These are phyloP conservation scores for Chalciporus piperatus DNA, from an alignment of 768 basidiomycete species.

Conservation along the genomic window DNA sequence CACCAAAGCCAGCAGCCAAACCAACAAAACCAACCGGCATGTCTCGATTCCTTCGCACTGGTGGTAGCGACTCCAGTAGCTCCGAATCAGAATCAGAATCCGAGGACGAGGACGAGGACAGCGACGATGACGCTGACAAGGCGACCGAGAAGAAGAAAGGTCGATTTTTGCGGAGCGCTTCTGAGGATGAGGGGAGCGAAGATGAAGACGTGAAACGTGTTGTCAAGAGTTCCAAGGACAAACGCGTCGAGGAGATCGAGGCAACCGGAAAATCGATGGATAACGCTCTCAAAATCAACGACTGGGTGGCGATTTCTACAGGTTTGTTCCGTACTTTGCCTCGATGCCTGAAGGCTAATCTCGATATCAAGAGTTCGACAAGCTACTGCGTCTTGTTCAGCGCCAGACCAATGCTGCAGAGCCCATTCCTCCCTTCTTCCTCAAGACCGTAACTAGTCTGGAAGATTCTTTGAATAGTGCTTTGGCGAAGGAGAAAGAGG, in stretches of 20 bases:
- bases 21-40: slow-evolving; percentile 39
- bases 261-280: slow-evolving; percentile 87
- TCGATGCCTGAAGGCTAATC: slow-evolving; percentile 6
- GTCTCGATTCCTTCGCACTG: slow-evolving; percentile 74
- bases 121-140: slow-evolving; percentile 30
- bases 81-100: slow-evolving; percentile 53
- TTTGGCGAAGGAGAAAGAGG: slow-evolving; percentile 80
- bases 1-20: slow-evolving; percentile 31
- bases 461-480: slow-evolving; percentile 74
- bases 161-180: slow-evolving; percentile 43
- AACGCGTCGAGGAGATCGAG: slow-evolving; percentile 93
- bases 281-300: slow-evolving; percentile 93
- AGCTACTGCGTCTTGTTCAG: slow-evolving; percentile 85
- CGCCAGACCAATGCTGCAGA: slow-evolving; percentile 83
- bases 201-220: slow-evolving; percentile 72
- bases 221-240: slow-evolving; percentile 84
- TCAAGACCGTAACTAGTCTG: slow-evolving; percentile 69
- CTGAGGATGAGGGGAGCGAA: slow-evolving; percentile 49
- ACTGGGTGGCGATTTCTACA: slow-evolving; percentile 90
- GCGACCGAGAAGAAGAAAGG: slow-evolving; percentile 38
- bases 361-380: slow-evolving; percentile 83
- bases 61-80: slow-evolving; percentile 53
- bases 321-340: slow-evolving; percentile 47
- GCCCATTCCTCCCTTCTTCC: slow-evolving; percentile 82
- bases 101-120: slow-evolving; percentile 55